These are phyloP conservation scores for Barbarea vulgaris DNA, from an alignment of 345 rosid species.

Conservation along the genomic window DNA sequence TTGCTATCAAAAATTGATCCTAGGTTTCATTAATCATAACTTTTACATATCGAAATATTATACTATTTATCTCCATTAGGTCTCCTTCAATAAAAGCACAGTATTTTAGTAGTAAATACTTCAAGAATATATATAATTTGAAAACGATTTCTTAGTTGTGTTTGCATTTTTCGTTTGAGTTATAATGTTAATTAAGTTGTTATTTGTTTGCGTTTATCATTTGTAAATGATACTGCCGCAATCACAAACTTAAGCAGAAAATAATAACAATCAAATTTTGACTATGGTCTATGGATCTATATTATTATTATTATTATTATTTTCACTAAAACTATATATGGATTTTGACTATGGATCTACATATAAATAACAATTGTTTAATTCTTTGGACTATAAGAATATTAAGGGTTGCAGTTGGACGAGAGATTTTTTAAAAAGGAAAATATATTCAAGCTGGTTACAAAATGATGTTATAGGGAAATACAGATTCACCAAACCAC, in stretches of 20 bases:
- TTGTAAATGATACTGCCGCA: neutral
- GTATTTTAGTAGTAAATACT: neutral
- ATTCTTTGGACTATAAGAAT: neutral
- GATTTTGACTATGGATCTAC: neutral
- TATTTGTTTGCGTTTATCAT: neutral
- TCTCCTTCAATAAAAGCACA: neutral
- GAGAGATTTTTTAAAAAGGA: neutral
- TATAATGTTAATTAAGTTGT: neutral
- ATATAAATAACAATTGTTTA: neutral
- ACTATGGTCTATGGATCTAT: neutral
- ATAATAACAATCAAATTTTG: neutral
- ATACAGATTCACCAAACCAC: slow-evolving; percentile 14
- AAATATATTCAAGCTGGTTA: neutral
- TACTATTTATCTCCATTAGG: neutral
- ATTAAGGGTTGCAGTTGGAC: neutral
- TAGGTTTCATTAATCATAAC: neutral
- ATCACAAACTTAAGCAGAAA: neutral
- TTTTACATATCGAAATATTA: neutral
- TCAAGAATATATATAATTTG: neutral
- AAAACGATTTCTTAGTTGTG: neutral
- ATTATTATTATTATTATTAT: no score
- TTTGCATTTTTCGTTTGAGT: neutral
- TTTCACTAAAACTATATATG: no score
- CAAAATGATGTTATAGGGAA: slow-evolving; percentile 4
- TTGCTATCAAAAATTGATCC: neutral